A percentile compares a stretch with the other conserved stretches of the same genome.
These are phyloP conservation scores for Diplodia intermedia DNA, from an alignment of 2,329 filamentous ascomycete species.

Conservation along the genomic window DNA sequence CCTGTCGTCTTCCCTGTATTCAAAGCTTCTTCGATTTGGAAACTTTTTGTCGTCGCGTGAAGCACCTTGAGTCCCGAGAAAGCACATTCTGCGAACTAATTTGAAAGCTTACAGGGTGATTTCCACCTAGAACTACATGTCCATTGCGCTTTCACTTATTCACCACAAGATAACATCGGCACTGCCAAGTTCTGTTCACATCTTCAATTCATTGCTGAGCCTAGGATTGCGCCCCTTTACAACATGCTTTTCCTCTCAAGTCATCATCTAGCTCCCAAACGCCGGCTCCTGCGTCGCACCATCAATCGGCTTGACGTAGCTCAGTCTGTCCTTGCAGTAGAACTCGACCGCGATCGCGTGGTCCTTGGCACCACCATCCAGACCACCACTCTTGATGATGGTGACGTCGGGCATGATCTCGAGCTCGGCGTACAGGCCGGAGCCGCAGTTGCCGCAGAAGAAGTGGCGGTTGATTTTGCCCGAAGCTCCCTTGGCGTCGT, in stretches of 20 bases:
- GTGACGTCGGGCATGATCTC: constrained; percentile 61
- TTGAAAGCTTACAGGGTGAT: too few species aligned
- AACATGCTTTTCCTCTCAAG: background rate
- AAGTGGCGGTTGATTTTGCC: constrained; percentile 64
- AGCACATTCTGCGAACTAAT: background rate
- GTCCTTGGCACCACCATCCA: constrained; percentile 58
- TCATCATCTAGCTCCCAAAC: constrained; percentile 33
- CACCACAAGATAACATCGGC: too few species aligned
- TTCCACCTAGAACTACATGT: too few species aligned
- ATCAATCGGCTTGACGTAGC: constrained; percentile 52
- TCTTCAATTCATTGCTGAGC: too few species aligned
- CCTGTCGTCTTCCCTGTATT: background rate
- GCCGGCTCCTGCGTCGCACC: constrained; percentile 58
- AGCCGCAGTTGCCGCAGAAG: constrained; percentile 62
- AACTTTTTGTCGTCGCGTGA: background rate
- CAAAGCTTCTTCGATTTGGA: background rate
- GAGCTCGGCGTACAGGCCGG: constrained; percentile 42
- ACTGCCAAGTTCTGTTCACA: too few species aligned
- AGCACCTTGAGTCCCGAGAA: background rate
- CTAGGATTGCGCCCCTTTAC: too few species aligned
- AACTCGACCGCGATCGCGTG: constrained; percentile 59
- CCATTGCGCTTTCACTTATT: too few species aligned
- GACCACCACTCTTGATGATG: constrained; percentile 59
- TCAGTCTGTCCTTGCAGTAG: constrained; percentile 59
- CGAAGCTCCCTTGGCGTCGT: constrained; percentile 56